Base-by-base conservation (phyloP, 352 stramenopile species). In the Phytophthora macrochlamydospora region DNA sequence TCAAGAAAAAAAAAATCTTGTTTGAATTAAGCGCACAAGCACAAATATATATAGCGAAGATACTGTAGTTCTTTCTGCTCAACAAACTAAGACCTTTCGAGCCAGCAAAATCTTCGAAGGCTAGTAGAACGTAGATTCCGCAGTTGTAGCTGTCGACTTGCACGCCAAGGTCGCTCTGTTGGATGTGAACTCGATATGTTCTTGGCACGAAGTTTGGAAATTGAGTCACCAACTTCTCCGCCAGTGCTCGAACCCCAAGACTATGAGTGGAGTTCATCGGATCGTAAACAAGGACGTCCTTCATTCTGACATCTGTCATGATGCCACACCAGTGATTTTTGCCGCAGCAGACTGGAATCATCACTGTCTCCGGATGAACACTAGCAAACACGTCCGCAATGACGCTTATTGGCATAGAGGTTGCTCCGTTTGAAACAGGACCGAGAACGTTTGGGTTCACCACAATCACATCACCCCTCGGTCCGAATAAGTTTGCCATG, bases 341-440 rank as follows among this genome's bases (percentile, higher is more conserved):
- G 40, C 18, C 18, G 12, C 40, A 46, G 40, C 12, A 46, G 6
- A 46, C 40, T 6, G 40, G 40, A 46, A 46, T 46, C 12, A 46
- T 24, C 4, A 46, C 75, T 46, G 87, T 29, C 45, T 55, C 33
- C 3, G 11, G 48, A 1, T 28, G 7, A 1, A 44, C 33, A 7
- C 35, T 9, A 1, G 14, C 28, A 30, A 56, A 51, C 28, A 55
- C 8, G 28, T 50, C 9, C 3, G 29, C 56, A 14, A 51, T 18
- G 24, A 31, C 9, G 7, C 12, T 28, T 8, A 44, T 7, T 13
- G 1, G 2, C 4, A 32, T 38, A 0, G 56, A 50, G 6, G 32
- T 46, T 1, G 18, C 3, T 4, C 37, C 31, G 14, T 56, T 37
- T 13, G 3, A 38, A 12, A 63, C 3, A 7, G 11, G 24, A 13